Conservation (phyloP, 2,329 filamentous ascomycete genomes). For the Thelonectria discophora region DNA sequence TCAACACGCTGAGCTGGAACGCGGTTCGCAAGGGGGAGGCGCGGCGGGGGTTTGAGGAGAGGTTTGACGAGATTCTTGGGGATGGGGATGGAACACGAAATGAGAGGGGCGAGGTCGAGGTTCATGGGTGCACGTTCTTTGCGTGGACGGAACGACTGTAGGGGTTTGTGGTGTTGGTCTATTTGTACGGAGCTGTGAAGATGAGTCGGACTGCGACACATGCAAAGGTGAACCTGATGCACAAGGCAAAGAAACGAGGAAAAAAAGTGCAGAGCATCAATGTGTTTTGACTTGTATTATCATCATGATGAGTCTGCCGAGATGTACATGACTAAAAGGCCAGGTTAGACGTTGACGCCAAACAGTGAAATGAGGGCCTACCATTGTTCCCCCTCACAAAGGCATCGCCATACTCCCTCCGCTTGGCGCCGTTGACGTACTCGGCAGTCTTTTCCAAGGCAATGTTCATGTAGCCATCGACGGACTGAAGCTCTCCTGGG, state of each 20-base stretch:
- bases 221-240: background rate
- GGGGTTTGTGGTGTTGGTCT: slow-evolving; percentile 31
- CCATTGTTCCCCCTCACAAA: slow-evolving; percentile 98
- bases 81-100: slow-evolving; percentile 65
- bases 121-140: slow-evolving; percentile 71
- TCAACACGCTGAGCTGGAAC: slow-evolving; percentile 74
- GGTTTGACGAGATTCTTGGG: slow-evolving; percentile 64
- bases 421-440: slow-evolving; percentile 84
- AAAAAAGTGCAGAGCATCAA: slow-evolving; percentile 28
- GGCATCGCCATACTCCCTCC: slow-evolving; percentile 88
- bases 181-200: background rate
- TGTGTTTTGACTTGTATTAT: slow-evolving; percentile 32
- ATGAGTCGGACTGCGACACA: background rate
- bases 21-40: slow-evolving; percentile 64
- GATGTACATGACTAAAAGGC: slow-evolving; percentile 71
- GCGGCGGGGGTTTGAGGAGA: slow-evolving; percentile 57
- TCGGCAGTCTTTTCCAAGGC: slow-evolving; percentile 95
- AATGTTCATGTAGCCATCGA: slow-evolving; percentile 99
- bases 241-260: slow-evolving; percentile 29
- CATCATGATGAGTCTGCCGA: slow-evolving; percentile 64
- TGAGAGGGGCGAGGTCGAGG: slow-evolving; percentile 66
- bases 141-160: slow-evolving; percentile 66
- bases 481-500: slow-evolving; percentile 90
- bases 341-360: slow-evolving; percentile 22
- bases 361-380: slow-evolving; percentile 49